Evolutionary conservation across 306 rosid species (phyloP).

Genomic region (Albizia julibrissin): DNA sequence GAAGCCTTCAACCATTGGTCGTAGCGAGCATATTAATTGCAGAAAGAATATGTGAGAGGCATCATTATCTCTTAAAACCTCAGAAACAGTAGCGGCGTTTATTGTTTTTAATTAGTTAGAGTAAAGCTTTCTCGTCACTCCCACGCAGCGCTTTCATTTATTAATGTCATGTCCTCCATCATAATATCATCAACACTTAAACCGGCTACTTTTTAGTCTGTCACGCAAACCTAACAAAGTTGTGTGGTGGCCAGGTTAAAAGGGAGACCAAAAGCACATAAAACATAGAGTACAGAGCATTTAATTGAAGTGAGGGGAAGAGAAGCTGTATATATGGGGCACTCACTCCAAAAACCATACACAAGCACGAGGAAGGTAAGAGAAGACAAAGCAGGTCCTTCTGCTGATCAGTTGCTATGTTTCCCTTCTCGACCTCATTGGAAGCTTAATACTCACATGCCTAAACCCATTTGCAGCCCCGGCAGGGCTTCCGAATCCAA

Average conservation of each 20-base stretch:
- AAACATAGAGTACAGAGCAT: background rate
- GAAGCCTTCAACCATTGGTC: background rate
- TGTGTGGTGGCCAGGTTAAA: background rate
- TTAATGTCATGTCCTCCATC: background rate
- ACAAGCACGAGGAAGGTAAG: constrained; percentile 46
- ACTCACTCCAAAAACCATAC: too few species aligned
- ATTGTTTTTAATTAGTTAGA: constrained; percentile 15
- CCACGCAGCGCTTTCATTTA: background rate
- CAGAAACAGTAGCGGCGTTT: background rate
- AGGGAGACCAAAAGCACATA: constrained; percentile 44
- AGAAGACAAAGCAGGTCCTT: constrained; percentile 58
- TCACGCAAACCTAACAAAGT: constrained; percentile 8
- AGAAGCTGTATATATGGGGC: background rate
- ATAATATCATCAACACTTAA: background rate
- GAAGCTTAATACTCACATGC: constrained; percentile 52
- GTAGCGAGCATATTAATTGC: too few species aligned
- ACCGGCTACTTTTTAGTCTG: too few species aligned
- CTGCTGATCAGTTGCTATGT: constrained; percentile 81
- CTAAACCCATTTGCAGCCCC: constrained; percentile 85
- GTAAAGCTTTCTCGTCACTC: constrained; percentile 20
- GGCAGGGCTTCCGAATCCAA: constrained; percentile 52
- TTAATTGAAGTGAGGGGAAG: constrained; percentile 22
- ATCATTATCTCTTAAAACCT: background rate
- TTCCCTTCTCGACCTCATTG: constrained; percentile 81
- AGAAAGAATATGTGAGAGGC: background rate